Conservation (phyloP, 2,329 filamentous ascomycete species). For the Clarireedia paspali region DNA sequence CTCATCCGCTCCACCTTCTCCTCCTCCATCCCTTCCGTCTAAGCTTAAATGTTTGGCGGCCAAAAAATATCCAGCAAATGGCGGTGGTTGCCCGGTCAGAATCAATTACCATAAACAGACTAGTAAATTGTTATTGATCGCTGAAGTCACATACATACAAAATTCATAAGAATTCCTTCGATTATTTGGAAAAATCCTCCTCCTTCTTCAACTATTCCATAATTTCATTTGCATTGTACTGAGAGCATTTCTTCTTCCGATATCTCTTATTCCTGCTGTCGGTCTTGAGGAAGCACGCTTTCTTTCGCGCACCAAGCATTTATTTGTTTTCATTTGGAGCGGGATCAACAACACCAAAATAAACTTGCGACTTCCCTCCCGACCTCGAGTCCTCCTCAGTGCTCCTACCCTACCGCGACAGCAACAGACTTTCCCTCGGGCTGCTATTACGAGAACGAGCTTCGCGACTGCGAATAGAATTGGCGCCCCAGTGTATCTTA, state of each 20-base stretch:
- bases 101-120: constrained; percentile 9
- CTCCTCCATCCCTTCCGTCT: background rate
- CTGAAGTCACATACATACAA: constrained; percentile 3
- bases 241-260: background rate
- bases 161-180: background rate
- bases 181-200: background rate
- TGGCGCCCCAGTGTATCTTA: constrained; percentile 1
- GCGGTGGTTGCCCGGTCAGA: constrained; percentile 5
- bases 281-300: background rate
- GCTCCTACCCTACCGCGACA: background rate
- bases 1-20: no score
- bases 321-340: background rate
- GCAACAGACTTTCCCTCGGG: background rate
- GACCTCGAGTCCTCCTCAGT: background rate
- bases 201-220: background rate
- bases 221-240: no score
- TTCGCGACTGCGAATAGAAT: constrained; percentile 1
- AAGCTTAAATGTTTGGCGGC: background rate
- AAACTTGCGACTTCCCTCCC: background rate
- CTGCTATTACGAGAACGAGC: background rate
- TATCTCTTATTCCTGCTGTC: background rate
- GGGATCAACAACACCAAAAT: background rate
- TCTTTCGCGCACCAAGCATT: background rate
- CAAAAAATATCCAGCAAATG: background rate
- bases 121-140: constrained; percentile 6